Base-by-base conservation (phyloP, 163 green algal species). In the Prototheca stagnorum region DNA sequence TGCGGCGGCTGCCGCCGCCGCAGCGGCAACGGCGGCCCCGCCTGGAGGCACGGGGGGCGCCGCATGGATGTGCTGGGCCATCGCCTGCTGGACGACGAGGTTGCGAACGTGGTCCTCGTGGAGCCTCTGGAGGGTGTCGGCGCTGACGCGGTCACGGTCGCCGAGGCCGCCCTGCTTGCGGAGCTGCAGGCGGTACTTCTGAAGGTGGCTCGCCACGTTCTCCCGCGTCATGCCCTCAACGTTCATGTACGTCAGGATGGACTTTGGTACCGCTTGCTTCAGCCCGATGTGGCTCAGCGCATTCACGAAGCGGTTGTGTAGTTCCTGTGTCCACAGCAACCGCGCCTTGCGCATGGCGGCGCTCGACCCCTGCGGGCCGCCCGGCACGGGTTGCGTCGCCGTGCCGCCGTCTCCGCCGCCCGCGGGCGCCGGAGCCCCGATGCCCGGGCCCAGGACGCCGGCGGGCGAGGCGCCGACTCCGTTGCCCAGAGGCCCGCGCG, bases 221-320 rank as follows among this genome's bases (percentile, higher is more conserved):
- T 96, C 87, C 2, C 88, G 63, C 6, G 88, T 94, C 51, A 97
- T 70, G 20, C 83, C 81, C 35, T 91, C 79, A 35, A 93, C 79
- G 33, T 85, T 85, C 82, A 94, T 94, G 39, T 79, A 50, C 58
- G 80, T 62, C 63, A 95, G 78, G 36, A 95, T 93, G 51, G 77
- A 85, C 56, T 95, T 95, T 4, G 85, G 85, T 47, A 93, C 81
- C 0, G 84, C 79, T 23, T 79, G 72, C 9, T 93, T 75, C 14
- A 88, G 49, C 1, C 87, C 87, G 40, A 69, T 33, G 39, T 69
- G 61, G 49, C 48, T 64, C 1, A 96, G 74, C 0, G 86, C 86
- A n/a, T 90, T 78, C 56, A 94, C 78, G 74, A 96, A 96, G 37
- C 79, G 64, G 44, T 85, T 81, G 64, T 96, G 86, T 48, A 96